Evolutionary conservation across 768 basidiomycete species (phyloP), one percentile per base, ranked within the genome.

Genomic region (Hemileccinum rubropunctum): DNA sequence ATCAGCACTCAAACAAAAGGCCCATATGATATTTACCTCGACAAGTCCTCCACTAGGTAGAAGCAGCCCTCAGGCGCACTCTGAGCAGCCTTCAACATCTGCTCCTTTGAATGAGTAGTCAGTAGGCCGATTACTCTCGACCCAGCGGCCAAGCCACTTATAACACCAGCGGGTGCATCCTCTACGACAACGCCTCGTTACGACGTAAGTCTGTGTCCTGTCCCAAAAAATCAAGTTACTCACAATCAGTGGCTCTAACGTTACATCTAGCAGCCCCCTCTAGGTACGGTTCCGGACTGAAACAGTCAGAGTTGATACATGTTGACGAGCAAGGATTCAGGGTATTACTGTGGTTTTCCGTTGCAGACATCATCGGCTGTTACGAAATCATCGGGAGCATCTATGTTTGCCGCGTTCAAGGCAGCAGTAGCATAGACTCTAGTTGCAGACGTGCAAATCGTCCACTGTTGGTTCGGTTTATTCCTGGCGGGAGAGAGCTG

Each of bases 361-460:
- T 82, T 69, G 12, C 66, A 65, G 4, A 95, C 91, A 54, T 93
- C 86, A 62, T 95, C 86, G n/a, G 91, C 85, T 5, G 82, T 83
- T 44, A 95, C 82, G 53, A 93, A 82, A 39, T 82, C 78, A 33
- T 87, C 83, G 4, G 89, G 86, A 12, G 77, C 63, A n/a, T 82
- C 79, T 45, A 95, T 76, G 2, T 77, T 79, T 42, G 86, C 83
- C 20, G 80, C 77, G 15, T 68, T 69, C 43, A 95, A 75, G 10
- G 92, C 91, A 27, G 82, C 76, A 2, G 76, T 66, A 13, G 92
- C 92, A 66, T 97, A 95, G 17, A 59, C 65, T 41, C 76, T 76
- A 15, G 92, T 94, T 0, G 93, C 91, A 63, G 86, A 84, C 28
- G 93, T 95, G 67, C 90, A 91, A 58, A 97, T 86, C 0, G 90